phyloP scores from a whole-genome alignment of 768 basidiomycete genomes.

The Calocybe indica region DNA sequence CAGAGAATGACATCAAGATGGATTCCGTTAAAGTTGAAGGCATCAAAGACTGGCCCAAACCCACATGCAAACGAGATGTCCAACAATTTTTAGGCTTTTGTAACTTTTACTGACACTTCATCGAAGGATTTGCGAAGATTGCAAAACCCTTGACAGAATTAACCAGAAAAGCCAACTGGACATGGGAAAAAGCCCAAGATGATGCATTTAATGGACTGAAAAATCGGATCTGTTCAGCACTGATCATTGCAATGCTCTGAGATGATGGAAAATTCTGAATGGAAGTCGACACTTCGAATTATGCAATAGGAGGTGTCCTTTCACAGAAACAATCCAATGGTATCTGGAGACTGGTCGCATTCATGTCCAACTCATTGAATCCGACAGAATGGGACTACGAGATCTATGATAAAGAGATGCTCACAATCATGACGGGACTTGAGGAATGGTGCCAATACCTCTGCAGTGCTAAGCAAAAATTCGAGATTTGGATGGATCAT shows the following conservation, averaged over 20 bases:
- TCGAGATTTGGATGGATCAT: conserved; percentile 12
- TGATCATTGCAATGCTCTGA: conserved; percentile 15
- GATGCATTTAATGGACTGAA: conserved; percentile 22
- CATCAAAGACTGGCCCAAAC: conserved; percentile 10
- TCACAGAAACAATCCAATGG: conserved; percentile 16
- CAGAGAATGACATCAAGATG: conserved; percentile 18
- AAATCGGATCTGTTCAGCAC: conserved; percentile 13
- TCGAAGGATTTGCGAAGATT: conserved; percentile 21
- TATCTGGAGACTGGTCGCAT: conserved; percentile 31
- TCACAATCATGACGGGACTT: conserved; percentile 36
- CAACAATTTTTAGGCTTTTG: conserved; percentile 36
- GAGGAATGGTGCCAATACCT: conserved; percentile 14
- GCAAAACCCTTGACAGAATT: conserved; percentile 15
- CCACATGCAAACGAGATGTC: conserved; percentile 21
- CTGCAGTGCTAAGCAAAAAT: not conserved
- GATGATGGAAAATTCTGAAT: conserved; percentile 10
- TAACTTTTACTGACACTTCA: conserved; percentile 30
- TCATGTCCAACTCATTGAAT: conserved; percentile 24
- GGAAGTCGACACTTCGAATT: conserved; percentile 18
- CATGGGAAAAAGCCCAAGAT: conserved; percentile 13
- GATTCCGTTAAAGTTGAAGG: conserved; percentile 23
- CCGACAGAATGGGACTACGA: conserved; percentile 38
- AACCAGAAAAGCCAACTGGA: conserved; percentile 15
- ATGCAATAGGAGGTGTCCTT: conserved; percentile 17
- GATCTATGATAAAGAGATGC: conserved; percentile 39